A percentile compares a stretch with the other conserved stretches of the same genome.
These are phyloP conservation scores for Phytophthora hybrid DNA, from an alignment of 352 stramenopile species.

Conservation along the genomic window DNA sequence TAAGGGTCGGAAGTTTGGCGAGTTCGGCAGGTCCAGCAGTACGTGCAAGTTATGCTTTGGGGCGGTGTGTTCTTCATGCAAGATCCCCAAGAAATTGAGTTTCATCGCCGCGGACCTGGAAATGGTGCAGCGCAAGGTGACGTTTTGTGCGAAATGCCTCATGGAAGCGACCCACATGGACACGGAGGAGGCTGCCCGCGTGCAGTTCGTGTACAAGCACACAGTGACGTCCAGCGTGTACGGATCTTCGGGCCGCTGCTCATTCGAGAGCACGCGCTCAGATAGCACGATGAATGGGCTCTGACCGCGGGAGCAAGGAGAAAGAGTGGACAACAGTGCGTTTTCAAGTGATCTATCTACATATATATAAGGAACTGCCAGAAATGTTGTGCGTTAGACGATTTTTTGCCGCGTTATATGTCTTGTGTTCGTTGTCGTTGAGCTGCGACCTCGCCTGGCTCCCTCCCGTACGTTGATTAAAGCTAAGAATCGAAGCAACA, in stretches of 20 bases:
- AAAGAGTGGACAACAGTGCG: background rate
- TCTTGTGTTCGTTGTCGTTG: background rate
- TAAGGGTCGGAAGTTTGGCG: conserved; percentile 6
- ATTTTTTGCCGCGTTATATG: background rate
- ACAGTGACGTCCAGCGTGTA: conserved; percentile 10
- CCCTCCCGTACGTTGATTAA: too few relatives aligned
- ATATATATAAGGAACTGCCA: conserved; percentile 1
- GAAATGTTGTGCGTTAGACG: background rate
- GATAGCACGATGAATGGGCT: background rate
- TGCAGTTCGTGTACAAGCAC: conserved; percentile 33
- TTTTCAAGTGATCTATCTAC: background rate
- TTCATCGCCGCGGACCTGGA: conserved; percentile 29
- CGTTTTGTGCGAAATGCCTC: conserved; percentile 42
- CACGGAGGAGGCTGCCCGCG: conserved; percentile 25
- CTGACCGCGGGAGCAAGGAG: background rate
- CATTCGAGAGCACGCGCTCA: background rate
- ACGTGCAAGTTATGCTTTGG: conserved; percentile 36
- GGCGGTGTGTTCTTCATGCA: conserved; percentile 22
- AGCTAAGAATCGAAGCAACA: too few relatives aligned
- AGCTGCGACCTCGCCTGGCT: too few relatives aligned
- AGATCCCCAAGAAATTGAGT: conserved; percentile 29
- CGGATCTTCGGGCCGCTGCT: conserved; percentile 2
- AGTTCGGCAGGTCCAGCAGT: background rate
- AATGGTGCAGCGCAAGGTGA: conserved; percentile 30
- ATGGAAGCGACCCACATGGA: conserved; percentile 22